Evolutionary conservation across 208 protist genomes (phyloP).

Genomic region (Trypanosoma grayi): DNA sequence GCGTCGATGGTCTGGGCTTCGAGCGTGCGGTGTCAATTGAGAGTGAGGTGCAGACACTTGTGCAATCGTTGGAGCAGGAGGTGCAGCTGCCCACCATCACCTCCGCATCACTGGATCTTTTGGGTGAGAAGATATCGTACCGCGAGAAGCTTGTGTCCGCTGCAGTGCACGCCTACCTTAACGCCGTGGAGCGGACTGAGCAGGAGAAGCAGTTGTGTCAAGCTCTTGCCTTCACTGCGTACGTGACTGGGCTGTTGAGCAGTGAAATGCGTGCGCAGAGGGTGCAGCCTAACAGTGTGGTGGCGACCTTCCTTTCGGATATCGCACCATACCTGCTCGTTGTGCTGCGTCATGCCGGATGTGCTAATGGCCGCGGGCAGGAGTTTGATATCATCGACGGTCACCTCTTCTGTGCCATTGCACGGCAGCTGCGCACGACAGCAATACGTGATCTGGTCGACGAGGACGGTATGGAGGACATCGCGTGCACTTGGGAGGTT

Average conservation of each 20-base stretch:
- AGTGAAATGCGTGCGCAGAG: constrained; percentile 55
- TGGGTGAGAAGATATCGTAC: constrained; percentile 48
- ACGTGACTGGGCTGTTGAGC: constrained; percentile 44
- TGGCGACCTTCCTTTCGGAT: constrained; percentile 50
- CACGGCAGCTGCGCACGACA: constrained; percentile 39
- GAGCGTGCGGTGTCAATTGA: constrained; percentile 58
- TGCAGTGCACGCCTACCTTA: constrained; percentile 71
- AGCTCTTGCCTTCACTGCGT: constrained; percentile 56
- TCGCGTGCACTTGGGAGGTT: constrained; percentile 44
- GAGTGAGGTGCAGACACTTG: constrained; percentile 36
- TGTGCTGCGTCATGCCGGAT: constrained; percentile 42
- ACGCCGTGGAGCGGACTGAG: constrained; percentile 20
- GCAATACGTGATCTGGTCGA: constrained; percentile 53
- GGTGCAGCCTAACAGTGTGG: constrained; percentile 21
- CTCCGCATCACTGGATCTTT: constrained; percentile 30
- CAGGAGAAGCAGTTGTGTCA: constrained; percentile 57
- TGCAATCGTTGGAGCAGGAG: constrained; percentile 42
- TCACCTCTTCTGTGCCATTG: constrained; percentile 60
- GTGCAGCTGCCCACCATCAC: constrained; percentile 39
- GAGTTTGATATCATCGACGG: constrained; percentile 82
- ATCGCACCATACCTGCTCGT: constrained; percentile 60
- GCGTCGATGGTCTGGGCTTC: constrained; percentile 56
- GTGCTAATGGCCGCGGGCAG: constrained; percentile 36
- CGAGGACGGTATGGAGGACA: constrained; percentile 47
- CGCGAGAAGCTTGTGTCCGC: constrained; percentile 62